Evolutionary conservation across 2,329 filamentous ascomycete species (phyloP).

Genomic region (Cladosporium oxysporum): DNA sequence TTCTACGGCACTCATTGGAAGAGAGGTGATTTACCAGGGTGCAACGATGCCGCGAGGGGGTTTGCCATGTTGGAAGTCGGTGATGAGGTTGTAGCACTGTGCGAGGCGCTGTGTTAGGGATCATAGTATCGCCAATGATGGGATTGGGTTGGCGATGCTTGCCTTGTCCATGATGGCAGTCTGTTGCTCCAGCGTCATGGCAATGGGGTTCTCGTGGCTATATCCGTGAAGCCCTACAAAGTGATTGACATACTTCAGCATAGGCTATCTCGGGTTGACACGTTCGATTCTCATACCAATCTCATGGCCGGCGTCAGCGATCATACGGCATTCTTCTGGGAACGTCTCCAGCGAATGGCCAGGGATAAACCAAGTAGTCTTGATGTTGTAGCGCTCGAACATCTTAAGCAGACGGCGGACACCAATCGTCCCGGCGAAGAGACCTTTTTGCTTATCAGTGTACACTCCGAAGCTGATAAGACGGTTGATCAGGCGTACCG

Average conservation of each 20-base stretch:
- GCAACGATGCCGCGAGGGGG: slow-evolving; percentile 71
- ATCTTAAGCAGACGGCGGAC: slow-evolving; percentile 67
- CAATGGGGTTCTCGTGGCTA: slow-evolving; percentile 70
- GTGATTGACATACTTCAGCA: background rate
- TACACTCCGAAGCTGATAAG: too few species aligned
- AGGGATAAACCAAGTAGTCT: slow-evolving; percentile 66
- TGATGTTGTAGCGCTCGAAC: slow-evolving; percentile 72
- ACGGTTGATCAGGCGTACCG: slow-evolving; percentile 24
- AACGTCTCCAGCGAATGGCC: slow-evolving; percentile 67
- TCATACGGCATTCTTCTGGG: slow-evolving; percentile 62
- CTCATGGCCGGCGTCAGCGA: slow-evolving; percentile 66
- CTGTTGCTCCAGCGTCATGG: slow-evolving; percentile 75
- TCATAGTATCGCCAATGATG: background rate
- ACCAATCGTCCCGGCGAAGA: slow-evolving; percentile 70
- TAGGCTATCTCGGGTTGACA: background rate
- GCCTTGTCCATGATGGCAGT: slow-evolving; percentile 69
- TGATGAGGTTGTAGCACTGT: slow-evolving; percentile 66
- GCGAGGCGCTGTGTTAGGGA: background rate
- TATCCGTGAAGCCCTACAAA: slow-evolving; percentile 63
- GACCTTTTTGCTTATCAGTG: slow-evolving; percentile 24
- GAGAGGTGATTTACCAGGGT: slow-evolving; percentile 52
- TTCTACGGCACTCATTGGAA: background rate
- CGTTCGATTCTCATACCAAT: slow-evolving; percentile 46
- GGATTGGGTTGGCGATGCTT: background rate
- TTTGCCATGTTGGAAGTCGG: slow-evolving; percentile 68